Percentiles rank a stretch among this genome's conserved stretches.
These are phyloP conservation scores for Pseudogymnoascus sp. DNA, from an alignment of 2,329 filamentous ascomycete genomes.

Conservation along the genomic window DNA sequence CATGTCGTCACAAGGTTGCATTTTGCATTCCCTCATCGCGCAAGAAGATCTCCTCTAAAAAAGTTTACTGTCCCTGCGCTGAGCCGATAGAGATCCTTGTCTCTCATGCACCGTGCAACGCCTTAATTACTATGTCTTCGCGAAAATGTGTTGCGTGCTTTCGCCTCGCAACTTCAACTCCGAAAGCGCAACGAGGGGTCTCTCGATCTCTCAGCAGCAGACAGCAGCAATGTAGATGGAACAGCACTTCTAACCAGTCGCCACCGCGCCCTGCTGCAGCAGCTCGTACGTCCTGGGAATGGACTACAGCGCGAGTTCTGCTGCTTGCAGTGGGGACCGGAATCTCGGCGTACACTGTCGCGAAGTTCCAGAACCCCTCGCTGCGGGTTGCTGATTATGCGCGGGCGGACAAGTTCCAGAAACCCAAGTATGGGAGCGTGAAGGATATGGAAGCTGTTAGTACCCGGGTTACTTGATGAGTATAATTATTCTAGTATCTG, in stretches of 20 bases:
- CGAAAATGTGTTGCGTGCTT: conserved; percentile 7
- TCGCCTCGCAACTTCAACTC: background rate
- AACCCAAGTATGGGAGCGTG: conserved; percentile 40
- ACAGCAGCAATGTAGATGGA: conserved; percentile 1
- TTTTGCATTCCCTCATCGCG: background rate
- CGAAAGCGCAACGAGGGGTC: background rate
- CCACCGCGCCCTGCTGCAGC: background rate
- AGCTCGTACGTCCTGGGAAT: conserved; percentile 14
- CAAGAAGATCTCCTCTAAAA: conserved; percentile 3
- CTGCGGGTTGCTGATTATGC: conserved; percentile 22
- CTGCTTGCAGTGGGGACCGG: conserved; percentile 20
- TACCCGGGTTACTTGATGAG: conserved; percentile 1
- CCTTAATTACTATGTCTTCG: conserved; percentile 5
- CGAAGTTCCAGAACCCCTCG: conserved; percentile 12
- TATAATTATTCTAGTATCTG: background rate
- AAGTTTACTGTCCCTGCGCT: conserved; percentile 1
- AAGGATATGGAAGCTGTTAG: conserved; percentile 44
- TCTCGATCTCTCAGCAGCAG: background rate
- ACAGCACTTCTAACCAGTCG: background rate
- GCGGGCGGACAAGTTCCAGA: conserved; percentile 22
- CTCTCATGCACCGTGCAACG: conserved; percentile 7
- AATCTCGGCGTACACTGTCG: conserved; percentile 16
- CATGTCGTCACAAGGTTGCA: background rate
- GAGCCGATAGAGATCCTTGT: background rate
- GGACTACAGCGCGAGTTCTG: conserved; percentile 22